Conservation (phyloP, 441 rosid genomes). For the Erodium texanum region DNA sequence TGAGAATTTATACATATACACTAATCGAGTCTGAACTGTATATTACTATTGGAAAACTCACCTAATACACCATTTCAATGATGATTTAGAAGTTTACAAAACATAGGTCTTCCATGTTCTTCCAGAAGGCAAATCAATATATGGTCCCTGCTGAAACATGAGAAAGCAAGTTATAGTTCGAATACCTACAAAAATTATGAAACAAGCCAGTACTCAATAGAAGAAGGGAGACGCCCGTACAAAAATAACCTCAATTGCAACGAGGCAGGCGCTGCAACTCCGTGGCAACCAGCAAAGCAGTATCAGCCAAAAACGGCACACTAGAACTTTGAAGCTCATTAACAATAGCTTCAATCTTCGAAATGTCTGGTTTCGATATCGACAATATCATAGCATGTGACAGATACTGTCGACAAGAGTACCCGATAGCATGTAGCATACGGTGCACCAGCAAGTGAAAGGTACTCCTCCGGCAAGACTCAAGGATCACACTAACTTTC, state of each 20-base stretch:
- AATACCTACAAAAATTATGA: not conserved
- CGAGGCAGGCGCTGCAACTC: constrained; percentile 77
- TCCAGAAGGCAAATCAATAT: not conserved
- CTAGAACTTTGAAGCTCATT: constrained; percentile 55
- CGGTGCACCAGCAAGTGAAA: constrained; percentile 50
- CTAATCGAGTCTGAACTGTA: not conserved
- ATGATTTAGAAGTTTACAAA: not conserved
- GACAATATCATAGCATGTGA: constrained; percentile 81
- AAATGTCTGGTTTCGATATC: constrained; percentile 48
- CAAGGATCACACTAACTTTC: constrained; percentile 55
- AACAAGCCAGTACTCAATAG: not conserved
- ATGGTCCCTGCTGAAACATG: constrained; percentile 9
- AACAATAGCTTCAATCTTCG: constrained; percentile 49
- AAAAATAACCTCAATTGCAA: constrained; percentile 30
- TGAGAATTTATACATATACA: constrained; percentile 21
- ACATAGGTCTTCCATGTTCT: constrained; percentile 12
- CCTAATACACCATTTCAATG: not conserved
- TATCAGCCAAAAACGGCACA: constrained; percentile 36
- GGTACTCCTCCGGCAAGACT: constrained; percentile 39
- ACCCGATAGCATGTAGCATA: constrained; percentile 65
- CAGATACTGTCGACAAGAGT: constrained; percentile 69
- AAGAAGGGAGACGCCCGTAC: not conserved
- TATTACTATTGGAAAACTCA: constrained; percentile 5
- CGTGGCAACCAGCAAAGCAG: constrained; percentile 44
- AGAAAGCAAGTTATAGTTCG: not conserved